phyloP scores from a whole-genome alignment of 257 asterid genomes.

The Pogostemon cablin region DNA sequence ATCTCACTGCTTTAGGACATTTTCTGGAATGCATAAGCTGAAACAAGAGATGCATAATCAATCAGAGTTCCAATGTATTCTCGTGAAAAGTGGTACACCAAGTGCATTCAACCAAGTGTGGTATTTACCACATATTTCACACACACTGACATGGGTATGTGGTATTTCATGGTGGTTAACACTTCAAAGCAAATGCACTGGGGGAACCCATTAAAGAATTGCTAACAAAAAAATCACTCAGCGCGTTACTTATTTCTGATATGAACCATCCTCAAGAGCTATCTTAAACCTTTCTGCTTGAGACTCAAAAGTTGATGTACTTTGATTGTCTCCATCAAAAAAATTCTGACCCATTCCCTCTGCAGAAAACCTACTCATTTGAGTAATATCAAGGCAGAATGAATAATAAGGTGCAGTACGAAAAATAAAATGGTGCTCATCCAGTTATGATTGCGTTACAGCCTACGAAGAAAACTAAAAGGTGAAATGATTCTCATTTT shows the following conservation, averaged over 20 bases:
- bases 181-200: too few species aligned
- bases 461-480: too few species aligned
- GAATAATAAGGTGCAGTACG: not conserved
- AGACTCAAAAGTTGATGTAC: conserved; percentile 27
- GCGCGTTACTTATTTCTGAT: conserved; percentile 39
- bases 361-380: conserved; percentile 24
- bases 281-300: conserved; percentile 39
- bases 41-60: conserved; percentile 28
- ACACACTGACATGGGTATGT: too few species aligned
- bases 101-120: too few species aligned
- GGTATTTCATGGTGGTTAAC: too few species aligned
- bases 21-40: conserved; percentile 36
- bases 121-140: too few species aligned
- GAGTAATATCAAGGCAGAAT: conserved; percentile 15
- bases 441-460: too few species aligned
- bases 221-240: conserved; percentile 14
- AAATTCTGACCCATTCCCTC: conserved; percentile 54
- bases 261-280: conserved; percentile 31
- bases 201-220: not conserved
- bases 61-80: conserved; percentile 18
- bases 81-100: too few species aligned
- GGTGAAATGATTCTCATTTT: not conserved
- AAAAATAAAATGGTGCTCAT: conserved; percentile 19
- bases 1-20: conserved; percentile 9
- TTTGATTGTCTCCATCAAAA: conserved; percentile 32